Conservation (phyloP, 2,329 filamentous ascomycete species). For the Penicillium sp. region DNA sequence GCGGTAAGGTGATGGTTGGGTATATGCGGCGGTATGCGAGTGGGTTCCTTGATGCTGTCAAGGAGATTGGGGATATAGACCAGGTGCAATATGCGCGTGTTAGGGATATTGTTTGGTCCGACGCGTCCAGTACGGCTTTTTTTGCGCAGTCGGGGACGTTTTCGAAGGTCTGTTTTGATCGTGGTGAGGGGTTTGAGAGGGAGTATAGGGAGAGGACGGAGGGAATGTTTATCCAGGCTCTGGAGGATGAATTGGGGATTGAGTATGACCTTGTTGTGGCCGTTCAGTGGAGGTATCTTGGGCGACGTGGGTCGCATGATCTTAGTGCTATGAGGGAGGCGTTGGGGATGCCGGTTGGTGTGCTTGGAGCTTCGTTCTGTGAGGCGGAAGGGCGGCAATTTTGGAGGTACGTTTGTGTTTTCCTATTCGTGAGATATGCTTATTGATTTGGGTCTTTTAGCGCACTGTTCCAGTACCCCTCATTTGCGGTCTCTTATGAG, state of each 20-base stretch:
- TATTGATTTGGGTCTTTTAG: slow-evolving; percentile 26
- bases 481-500: slow-evolving; percentile 56
- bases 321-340: slow-evolving; percentile 53
- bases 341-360: slow-evolving; percentile 47
- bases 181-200: slow-evolving; percentile 25
- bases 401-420: slow-evolving; percentile 24
- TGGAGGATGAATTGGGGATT: slow-evolving; percentile 33
- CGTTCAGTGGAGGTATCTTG: slow-evolving; percentile 42
- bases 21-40: slow-evolving; percentile 59
- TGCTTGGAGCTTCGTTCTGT: slow-evolving; percentile 36
- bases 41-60: slow-evolving; percentile 51
- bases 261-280: slow-evolving; percentile 25
- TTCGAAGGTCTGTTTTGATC: slow-evolving; percentile 43
- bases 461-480: slow-evolving; percentile 31
- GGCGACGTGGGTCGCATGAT: slow-evolving; percentile 52
- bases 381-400: slow-evolving; percentile 35
- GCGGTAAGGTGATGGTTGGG: slow-evolving; percentile 53
- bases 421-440: neutral
- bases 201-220: slow-evolving; percentile 21
- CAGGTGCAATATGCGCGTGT: slow-evolving; percentile 53
- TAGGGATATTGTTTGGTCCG: slow-evolving; percentile 51
- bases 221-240: slow-evolving; percentile 31
- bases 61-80: slow-evolving; percentile 50
- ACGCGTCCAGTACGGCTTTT: slow-evolving; percentile 46
- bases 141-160: slow-evolving; percentile 33